Base-by-base conservation (phyloP, 2,329 filamentous ascomycete genomes). In the Claviceps pazoutovae region DNA sequence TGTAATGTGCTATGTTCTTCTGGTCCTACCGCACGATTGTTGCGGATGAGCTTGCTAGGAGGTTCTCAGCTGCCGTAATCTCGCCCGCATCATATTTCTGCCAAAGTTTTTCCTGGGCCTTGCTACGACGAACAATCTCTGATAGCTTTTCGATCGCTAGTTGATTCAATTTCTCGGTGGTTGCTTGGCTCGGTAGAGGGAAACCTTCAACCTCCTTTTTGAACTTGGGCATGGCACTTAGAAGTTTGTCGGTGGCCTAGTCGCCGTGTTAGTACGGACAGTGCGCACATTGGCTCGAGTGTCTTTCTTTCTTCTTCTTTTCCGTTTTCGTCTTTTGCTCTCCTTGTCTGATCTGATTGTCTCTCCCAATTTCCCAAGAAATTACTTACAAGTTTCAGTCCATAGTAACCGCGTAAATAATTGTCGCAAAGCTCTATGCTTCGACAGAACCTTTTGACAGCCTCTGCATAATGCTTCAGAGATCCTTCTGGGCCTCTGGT, bases 401-500 rank as follows among this genome's bases (percentile, higher is more conserved):
- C 93, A 67, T 95, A 97, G 66, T 89, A 95, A 1, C 90, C 93
- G 55, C 93, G 82, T 55, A 97, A 68, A 64, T 96, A 97, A 64
- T 89, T 83, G 60, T 96, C 87, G 62, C 93, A 97, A 50, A 98
- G 78, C 70, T 98, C 93, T 57, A 97, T 80, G 62, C 89, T 93
- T 60, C 93, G 80, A 64, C 85, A 87, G 68, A 95, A 97, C 57
- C 90, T 81, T 63, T 88, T 86, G 51, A 95, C 68, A 5, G 88
- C 83, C 63, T 90, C 86, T 44, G 78, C 73, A 51, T 93, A 71
- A 59, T 79, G 72, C 63, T 75, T 76, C 44, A 72, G 67, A 2
- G 70, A 62, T 30, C 70, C 66, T 7, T 71, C 69, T 14, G 58
- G 59, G 30, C 66, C 67, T 49, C 71, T 68, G 45, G 71, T 74